phyloP scores from a whole-genome alignment of 371 early-diverging fungal genomes.

The Mortierella sp. region DNA sequence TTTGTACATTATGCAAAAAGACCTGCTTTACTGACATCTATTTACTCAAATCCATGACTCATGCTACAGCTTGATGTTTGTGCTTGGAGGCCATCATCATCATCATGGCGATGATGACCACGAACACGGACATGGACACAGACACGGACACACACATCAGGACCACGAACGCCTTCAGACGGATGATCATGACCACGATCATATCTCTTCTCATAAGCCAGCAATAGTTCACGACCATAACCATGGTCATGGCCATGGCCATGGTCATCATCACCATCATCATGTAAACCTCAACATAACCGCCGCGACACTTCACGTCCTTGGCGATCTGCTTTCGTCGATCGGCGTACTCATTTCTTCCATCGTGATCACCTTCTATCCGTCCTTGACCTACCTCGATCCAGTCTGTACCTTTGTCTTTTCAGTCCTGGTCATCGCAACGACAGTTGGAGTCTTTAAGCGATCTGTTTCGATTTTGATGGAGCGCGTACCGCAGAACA shows the following conservation, averaged over 20 bases:
- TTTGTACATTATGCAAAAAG: not conserved
- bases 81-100: conserved; percentile 52
- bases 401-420: conserved; percentile 91
- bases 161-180: conserved; percentile 12
- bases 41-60: not conserved
- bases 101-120: conserved; percentile 48
- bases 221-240: conserved; percentile 11
- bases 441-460: conserved; percentile 69
- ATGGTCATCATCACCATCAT: conserved; percentile 25
- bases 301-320: conserved; percentile 83
- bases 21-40: not conserved
- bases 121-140: conserved; percentile 31
- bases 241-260: conserved; percentile 17
- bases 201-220: conserved; percentile 6
- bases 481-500: conserved; percentile 56
- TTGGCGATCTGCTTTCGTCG: conserved; percentile 88
- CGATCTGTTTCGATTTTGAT: conserved; percentile 69
- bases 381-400: conserved; percentile 77
- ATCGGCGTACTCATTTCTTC: conserved; percentile 91
- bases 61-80: conserved; percentile 44
- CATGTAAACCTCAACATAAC: conserved; percentile 73
- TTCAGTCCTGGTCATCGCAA: conserved; percentile 79
- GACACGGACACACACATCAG: conserved; percentile 24
- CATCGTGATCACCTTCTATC: conserved; percentile 77
- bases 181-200: conserved; percentile 16